Base-by-base conservation (phyloP, 2,329 filamentous ascomycete genomes). In the Exophiala bonariae region DNA sequence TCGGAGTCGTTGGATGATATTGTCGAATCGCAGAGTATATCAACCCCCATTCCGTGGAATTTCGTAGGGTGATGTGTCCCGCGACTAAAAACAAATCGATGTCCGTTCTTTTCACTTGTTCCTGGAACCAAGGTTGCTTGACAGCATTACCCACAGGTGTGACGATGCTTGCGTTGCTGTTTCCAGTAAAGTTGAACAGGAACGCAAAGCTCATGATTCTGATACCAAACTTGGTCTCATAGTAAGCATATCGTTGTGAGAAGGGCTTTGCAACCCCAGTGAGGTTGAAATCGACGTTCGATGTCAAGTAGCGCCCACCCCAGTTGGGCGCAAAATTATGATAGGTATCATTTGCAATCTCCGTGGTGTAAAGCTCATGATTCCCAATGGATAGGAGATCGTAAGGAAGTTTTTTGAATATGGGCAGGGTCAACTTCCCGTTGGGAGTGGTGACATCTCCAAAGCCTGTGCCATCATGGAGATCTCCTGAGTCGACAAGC, bases 391-490 rank as follows among this genome's bases (percentile, higher is more conserved):
- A 74, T 32, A 80, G 63, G 18, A 80, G 54, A 56, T 80, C 77
- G 54, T 79, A 80, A 47, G 79, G 72, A 22, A 78, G 54, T 13
- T 74, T 72, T 57, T 77, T 67, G 54, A 78, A 79, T 40, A 80
- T 71, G 2, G 66, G 67, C 50, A 77, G 78, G 1, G 78, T 79
- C 17, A 80, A 54, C 32, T 71, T 65, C 34, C 80, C 82, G 52
- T 84, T 81, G 2, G 75, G 75, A 1, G 62, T 66, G 0, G 81
- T 84, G 4, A 76, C 77, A 61, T 86, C 82, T 34, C 77, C 81
- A 37, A 85, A 65, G 1, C 82, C 82, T 20, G 78, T 78, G 2
- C 83, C 82, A 52, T 86, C 82, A 59, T 86, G 82, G n/a, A 86
- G 66, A 61, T 86, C 82, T 16, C 69, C 73, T 34, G 80, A 83